phyloP scores from a whole-genome alignment of 768 basidiomycete species.

The Leccinum olivaceopallidum region DNA sequence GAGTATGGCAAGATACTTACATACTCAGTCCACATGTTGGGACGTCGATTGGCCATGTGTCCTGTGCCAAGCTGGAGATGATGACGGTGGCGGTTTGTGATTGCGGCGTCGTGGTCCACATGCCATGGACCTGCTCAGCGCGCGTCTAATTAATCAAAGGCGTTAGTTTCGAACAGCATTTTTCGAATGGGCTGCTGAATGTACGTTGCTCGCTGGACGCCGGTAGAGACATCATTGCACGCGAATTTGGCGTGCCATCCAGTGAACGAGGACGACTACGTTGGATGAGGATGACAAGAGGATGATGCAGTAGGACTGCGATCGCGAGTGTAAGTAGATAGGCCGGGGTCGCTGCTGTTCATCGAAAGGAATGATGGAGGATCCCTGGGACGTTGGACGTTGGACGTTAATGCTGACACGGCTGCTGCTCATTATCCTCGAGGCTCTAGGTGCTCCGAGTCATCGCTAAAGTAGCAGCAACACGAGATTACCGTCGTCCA shows the following conservation, averaged over 20 bases:
- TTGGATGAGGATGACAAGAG: too few relatives aligned
- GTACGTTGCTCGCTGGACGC: too few relatives aligned
- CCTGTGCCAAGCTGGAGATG: not conserved
- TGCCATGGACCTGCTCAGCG: not conserved
- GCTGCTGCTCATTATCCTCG: not conserved
- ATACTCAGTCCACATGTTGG: not conserved
- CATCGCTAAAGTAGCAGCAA: too few relatives aligned
- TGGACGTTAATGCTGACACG: too few relatives aligned
- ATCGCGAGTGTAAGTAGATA: not conserved
- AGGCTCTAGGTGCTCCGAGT: not conserved
- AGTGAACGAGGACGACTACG: not conserved
- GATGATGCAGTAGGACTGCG: not conserved
- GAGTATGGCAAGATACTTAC: not conserved
- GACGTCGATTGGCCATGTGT: not conserved
- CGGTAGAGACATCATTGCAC: not conserved
- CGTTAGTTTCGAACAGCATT: not conserved
- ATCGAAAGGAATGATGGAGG: too few relatives aligned
- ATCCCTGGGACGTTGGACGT: too few relatives aligned
- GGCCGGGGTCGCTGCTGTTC: too few relatives aligned
- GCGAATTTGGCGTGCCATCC: not conserved
- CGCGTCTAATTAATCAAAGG: not conserved
- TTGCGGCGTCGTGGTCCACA: not conserved
- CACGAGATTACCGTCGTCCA: not conserved
- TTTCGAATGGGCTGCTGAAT: not conserved
- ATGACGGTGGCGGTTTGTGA: not conserved